Conservation (phyloP, 495 filamentous ascomycete species). For the Aspergillus nanangensis region DNA sequence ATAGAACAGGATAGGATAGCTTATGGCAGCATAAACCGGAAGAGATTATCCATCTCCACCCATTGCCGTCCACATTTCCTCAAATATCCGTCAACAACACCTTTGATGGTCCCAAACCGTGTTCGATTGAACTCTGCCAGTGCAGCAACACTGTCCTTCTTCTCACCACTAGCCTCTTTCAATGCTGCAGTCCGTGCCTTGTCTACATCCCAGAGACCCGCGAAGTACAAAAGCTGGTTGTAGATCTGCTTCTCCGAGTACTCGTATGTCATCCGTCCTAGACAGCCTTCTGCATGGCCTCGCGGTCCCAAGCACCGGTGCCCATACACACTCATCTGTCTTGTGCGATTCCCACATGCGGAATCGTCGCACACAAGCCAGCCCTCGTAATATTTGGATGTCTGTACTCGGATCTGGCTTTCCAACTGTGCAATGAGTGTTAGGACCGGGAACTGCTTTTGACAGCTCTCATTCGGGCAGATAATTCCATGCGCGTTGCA, state of each 20-base stretch:
- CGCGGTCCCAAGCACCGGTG: conserved; percentile 82
- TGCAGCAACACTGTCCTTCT: conserved; percentile 59
- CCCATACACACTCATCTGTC: conserved; percentile 89
- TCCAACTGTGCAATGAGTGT: conserved; percentile 84
- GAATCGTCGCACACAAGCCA: conserved; percentile 89
- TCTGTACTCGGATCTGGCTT: conserved; percentile 69
- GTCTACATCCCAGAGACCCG: conserved; percentile 83
- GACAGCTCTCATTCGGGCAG: conserved; percentile 61
- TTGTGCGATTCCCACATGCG: conserved; percentile 78
- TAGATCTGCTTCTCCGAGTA: conserved; percentile 85
- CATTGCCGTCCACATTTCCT: conserved; percentile 91
- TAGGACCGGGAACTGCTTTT: conserved; percentile 60
- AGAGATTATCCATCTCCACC: conserved; percentile 94
- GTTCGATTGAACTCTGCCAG: conserved; percentile 75
- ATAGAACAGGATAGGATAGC: too few species aligned
- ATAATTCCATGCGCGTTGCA: conserved; percentile 68
- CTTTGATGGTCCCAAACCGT: conserved; percentile 69
- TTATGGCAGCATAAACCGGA: conserved; percentile 60
- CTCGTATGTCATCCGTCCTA: conserved; percentile 86
- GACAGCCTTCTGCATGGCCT: conserved; percentile 75
- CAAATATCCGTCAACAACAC: conserved; percentile 80
- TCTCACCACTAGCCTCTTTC: conserved; percentile 36
- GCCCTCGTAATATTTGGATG: conserved; percentile 82
- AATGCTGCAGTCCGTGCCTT: conserved; percentile 57
- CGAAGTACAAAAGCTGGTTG: conserved; percentile 90